Evolutionary conservation across 2,329 filamentous ascomycete species (phyloP).

Genomic region (Penicillium digitatum): DNA sequence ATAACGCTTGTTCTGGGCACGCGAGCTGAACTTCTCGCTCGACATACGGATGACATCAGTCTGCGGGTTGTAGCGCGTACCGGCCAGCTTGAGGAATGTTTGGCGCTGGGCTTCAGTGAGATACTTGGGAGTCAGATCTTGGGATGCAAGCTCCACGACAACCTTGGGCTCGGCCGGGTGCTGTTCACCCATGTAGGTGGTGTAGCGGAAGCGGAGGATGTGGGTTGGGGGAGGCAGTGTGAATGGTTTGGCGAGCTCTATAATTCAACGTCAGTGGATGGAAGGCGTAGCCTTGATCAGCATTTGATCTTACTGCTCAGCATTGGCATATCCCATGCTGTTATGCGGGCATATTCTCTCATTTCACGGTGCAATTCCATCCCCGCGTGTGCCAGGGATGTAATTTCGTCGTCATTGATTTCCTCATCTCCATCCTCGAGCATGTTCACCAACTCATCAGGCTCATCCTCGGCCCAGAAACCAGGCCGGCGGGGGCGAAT

Average conservation of each 20-base stretch:
- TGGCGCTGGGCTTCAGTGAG: constrained; percentile 64
- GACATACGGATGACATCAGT: constrained; percentile 82
- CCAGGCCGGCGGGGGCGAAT: constrained; percentile 26
- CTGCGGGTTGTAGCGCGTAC: constrained; percentile 80
- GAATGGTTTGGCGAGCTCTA: constrained; percentile 82
- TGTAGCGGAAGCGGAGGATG: constrained; percentile 91
- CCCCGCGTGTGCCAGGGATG: constrained; percentile 76
- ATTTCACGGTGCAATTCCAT: constrained; percentile 84
- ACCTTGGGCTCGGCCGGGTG: constrained; percentile 93
- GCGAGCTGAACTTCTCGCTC: constrained; percentile 80
- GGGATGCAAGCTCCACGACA: constrained; percentile 79
- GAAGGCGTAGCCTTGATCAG: background rate
- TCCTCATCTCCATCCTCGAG: constrained; percentile 55
- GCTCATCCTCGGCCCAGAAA: constrained; percentile 46
- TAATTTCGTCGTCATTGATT: constrained; percentile 74
- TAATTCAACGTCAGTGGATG: constrained; percentile 9
- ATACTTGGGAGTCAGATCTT: constrained; percentile 59
- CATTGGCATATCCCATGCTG: constrained; percentile 94
- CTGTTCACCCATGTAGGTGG: constrained; percentile 88
- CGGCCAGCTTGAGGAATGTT: constrained; percentile 85
- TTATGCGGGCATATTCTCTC: constrained; percentile 79
- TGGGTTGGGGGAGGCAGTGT: constrained; percentile 60
- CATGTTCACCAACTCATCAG: constrained; percentile 39
- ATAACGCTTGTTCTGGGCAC: constrained; percentile 96
- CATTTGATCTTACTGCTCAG: constrained; percentile 64